Percentiles rank a stretch among this genome's conserved stretches.
Conservation (phyloP, 371 early-diverging fungal genomes). For the Batrachochytrium dendrobatidis region DNA sequence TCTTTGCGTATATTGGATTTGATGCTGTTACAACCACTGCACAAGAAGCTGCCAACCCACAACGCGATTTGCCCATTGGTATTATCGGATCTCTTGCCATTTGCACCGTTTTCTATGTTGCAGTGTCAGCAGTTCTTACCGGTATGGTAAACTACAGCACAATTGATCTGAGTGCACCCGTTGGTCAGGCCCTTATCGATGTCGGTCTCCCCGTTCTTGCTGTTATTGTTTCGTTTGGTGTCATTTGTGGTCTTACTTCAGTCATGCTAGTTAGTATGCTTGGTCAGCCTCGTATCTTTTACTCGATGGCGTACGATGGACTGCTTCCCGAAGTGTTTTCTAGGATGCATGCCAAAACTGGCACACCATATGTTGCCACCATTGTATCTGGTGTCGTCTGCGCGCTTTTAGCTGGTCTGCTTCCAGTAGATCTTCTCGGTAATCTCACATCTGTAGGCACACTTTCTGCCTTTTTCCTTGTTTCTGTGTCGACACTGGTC, state of each 20-base stretch:
- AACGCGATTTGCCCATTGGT: constrained; percentile 73
- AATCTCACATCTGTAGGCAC: constrained; percentile 82
- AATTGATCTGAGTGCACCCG: constrained; percentile 47
- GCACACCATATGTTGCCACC: constrained; percentile 67
- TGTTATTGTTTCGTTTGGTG: constrained; percentile 63
- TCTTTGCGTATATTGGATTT: constrained; percentile 83
- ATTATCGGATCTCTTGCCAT: constrained; percentile 65
- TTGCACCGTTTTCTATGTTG: constrained; percentile 68
- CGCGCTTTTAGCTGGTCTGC: constrained; percentile 56
- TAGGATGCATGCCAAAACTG: constrained; percentile 49
- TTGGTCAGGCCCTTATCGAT: constrained; percentile 54
- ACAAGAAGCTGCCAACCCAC: constrained; percentile 71
- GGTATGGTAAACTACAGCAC: constrained; percentile 59
- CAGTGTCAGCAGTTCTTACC: constrained; percentile 53
- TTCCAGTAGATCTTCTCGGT: constrained; percentile 72
- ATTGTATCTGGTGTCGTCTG: constrained; percentile 56
- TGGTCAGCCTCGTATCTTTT: constrained; percentile 79
- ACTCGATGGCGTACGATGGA: constrained; percentile 77
- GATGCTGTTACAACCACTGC: constrained; percentile 79
- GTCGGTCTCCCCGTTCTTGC: constrained; percentile 50
- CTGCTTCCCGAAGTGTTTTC: constrained; percentile 61
- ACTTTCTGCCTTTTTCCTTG: constrained; percentile 71
- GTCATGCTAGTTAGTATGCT: constrained; percentile 66
- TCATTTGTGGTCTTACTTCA: constrained; percentile 65
- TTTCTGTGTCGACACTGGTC: constrained; percentile 52